These are phyloP conservation scores for Liquidambar formosana DNA, from an alignment of 164 flowering plant genomes.

Conservation along the genomic window DNA sequence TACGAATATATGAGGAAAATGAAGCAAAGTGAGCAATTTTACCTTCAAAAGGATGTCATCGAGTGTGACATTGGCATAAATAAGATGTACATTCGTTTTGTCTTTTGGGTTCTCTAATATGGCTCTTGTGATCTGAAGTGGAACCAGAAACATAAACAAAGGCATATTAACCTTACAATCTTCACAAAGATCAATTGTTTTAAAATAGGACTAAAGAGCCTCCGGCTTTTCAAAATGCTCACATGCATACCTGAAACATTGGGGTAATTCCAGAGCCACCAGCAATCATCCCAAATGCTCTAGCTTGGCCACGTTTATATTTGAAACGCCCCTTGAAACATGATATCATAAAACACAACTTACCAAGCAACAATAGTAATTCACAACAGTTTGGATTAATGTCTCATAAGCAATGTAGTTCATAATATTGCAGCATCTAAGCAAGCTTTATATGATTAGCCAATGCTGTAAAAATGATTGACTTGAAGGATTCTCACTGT, in stretches of 20 bases:
- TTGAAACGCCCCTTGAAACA: slow-evolving; percentile 33
- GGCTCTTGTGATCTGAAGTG: slow-evolving; percentile 69
- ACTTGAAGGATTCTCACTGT: too few relatives aligned
- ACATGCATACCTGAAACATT: slow-evolving; percentile 38
- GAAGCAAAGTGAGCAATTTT: background rate
- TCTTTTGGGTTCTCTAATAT: slow-evolving; percentile 80
- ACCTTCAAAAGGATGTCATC: slow-evolving; percentile 89
- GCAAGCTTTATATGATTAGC: too few relatives aligned
- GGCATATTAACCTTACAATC: too few relatives aligned
- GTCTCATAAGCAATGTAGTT: too few relatives aligned
- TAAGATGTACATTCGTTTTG: slow-evolving; percentile 65
- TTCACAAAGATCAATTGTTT: too few relatives aligned
- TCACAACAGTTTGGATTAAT: too few relatives aligned
- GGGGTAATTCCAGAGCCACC: slow-evolving; percentile 46
- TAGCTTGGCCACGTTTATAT: slow-evolving; percentile 33
- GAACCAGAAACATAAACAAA: too few relatives aligned
- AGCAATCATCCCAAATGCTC: slow-evolving; percentile 42
- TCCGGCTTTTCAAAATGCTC: too few relatives aligned
- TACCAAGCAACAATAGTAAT: background rate
- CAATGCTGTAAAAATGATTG: too few relatives aligned
- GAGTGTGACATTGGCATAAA: slow-evolving; percentile 76
- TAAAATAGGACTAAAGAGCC: background rate
- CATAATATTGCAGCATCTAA: too few relatives aligned
- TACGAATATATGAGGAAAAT: too few relatives aligned
- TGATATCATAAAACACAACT: background rate